phyloP scores from a whole-genome alignment of 495 filamentous ascomycete species.

The Beverwykella pulmonaria region DNA sequence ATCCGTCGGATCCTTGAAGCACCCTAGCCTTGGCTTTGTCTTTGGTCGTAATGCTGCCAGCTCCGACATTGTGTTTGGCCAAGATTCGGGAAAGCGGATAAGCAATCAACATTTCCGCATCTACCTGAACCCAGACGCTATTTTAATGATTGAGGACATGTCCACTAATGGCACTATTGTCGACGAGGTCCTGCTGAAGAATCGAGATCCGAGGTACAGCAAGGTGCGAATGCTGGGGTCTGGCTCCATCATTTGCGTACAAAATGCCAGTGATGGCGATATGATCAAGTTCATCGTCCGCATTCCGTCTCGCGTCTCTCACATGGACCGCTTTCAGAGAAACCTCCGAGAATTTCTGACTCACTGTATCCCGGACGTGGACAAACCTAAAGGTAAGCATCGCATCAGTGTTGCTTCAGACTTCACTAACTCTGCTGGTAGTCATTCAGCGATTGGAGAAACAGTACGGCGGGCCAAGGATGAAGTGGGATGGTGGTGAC shows the following conservation, averaged over 20 bases:
- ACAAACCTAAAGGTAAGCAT: slow-evolving; percentile 11
- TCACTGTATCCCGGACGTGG: slow-evolving; percentile 31
- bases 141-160: slow-evolving; percentile 86
- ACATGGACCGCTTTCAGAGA: slow-evolving; percentile 58
- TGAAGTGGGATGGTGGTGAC: slow-evolving; percentile 79
- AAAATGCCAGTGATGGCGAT: slow-evolving; percentile 51
- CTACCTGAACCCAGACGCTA: slow-evolving; percentile 73
- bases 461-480: slow-evolving; percentile 43
- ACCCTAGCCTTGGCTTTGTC: slow-evolving; percentile 68
- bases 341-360: slow-evolving; percentile 60
- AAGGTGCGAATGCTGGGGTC: slow-evolving; percentile 65
- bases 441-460: slow-evolving; percentile 15
- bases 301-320: slow-evolving; percentile 71
- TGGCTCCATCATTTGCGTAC: slow-evolving; percentile 72
- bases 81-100: slow-evolving; percentile 62
- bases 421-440: not conserved
- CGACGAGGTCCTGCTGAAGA: slow-evolving; percentile 63
- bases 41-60: slow-evolving; percentile 76
- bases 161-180: slow-evolving; percentile 94
- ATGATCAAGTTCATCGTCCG: slow-evolving; percentile 77
- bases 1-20: slow-evolving; percentile 58
- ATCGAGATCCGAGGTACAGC: slow-evolving; percentile 41
- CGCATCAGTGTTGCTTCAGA: not conserved
- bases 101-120: slow-evolving; percentile 94
- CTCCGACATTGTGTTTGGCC: slow-evolving; percentile 69